Evolutionary conservation across 371 early-diverging fungal genomes (phyloP).

Genomic region (Dichotomocladium elegans): DNA sequence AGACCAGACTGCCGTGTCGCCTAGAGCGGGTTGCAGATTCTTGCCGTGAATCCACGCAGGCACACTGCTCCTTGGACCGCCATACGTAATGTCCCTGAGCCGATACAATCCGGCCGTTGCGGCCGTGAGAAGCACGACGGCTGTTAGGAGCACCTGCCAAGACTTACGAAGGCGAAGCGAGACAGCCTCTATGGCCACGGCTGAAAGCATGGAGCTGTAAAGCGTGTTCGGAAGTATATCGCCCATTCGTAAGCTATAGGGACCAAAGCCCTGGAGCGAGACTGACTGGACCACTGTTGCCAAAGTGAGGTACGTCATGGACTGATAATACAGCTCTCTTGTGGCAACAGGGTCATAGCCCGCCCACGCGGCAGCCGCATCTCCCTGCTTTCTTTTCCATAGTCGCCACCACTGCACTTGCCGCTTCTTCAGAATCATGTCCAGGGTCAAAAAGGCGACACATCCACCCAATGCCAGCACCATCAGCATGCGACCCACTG

Average conservation of each 20-base stretch:
- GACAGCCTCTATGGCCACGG: slow-evolving; percentile 20
- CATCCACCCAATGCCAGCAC: slow-evolving; percentile 3
- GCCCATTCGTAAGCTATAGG: slow-evolving; percentile 9
- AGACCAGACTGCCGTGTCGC: neutral
- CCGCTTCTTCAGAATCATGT: slow-evolving; percentile 21
- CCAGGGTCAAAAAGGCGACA: slow-evolving; percentile 3
- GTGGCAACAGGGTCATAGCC: neutral
- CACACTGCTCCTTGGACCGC: neutral
- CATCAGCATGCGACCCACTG: slow-evolving; percentile 11
- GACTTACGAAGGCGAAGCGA: slow-evolving; percentile 12
- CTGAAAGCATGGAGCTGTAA: slow-evolving; percentile 11
- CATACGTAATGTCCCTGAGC: neutral
- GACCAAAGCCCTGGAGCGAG: slow-evolving; percentile 7
- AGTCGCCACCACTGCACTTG: slow-evolving; percentile 16
- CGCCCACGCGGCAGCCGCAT: neutral
- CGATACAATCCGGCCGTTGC: neutral
- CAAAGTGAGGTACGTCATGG: slow-evolving; percentile 18
- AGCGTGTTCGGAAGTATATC: slow-evolving; percentile 27
- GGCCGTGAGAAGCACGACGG: too few species aligned
- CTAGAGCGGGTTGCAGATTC: too few species aligned
- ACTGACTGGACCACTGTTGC: slow-evolving; percentile 12
- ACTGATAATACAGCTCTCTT: slow-evolving; percentile 19
- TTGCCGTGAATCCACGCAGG: neutral
- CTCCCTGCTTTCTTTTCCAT: neutral
- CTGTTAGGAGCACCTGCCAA: neutral